Conservation (phyloP, 306 rosid species). For the Corylus heterophylla region DNA sequence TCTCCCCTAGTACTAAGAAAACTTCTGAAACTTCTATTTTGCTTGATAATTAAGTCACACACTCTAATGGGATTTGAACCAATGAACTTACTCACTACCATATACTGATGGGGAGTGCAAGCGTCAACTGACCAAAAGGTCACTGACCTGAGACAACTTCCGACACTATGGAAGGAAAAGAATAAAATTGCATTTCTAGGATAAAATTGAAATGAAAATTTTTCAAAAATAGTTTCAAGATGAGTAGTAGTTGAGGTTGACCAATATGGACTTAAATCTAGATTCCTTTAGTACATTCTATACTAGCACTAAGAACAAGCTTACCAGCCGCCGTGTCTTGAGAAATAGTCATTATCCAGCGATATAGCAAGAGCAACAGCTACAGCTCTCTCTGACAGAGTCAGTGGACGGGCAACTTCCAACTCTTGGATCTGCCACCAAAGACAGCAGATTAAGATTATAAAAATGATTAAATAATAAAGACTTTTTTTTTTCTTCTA, state of each 20-base stretch:
- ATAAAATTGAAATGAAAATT: not conserved
- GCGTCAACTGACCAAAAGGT: not conserved
- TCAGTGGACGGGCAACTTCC: conserved; percentile 70
- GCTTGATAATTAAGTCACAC: not conserved
- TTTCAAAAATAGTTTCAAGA: not conserved
- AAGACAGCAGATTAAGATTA: conserved; percentile 4
- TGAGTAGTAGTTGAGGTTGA: conserved; percentile 10
- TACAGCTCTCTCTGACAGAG: conserved; percentile 84
- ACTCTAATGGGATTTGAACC: not conserved
- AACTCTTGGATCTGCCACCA: conserved; percentile 72
- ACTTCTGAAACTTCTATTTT: not conserved
- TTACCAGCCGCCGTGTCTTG: conserved; percentile 96
- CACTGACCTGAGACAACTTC: not conserved
- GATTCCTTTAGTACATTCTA: conserved; percentile 4
- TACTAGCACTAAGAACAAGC: conserved; percentile 23
- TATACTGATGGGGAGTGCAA: not conserved
- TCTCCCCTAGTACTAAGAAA: conserved; percentile 6
- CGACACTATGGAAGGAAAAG: not conserved
- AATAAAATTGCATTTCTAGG: not conserved
- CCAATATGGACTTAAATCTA: conserved; percentile 2
- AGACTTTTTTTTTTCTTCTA: not conserved
- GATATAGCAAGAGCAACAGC: conserved; percentile 96
- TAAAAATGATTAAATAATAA: not conserved
- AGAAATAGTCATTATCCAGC: conserved; percentile 95
- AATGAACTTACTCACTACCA: not conserved